Conservation (phyloP, 23 red algal species). For the Agarophyton chilense region DNA sequence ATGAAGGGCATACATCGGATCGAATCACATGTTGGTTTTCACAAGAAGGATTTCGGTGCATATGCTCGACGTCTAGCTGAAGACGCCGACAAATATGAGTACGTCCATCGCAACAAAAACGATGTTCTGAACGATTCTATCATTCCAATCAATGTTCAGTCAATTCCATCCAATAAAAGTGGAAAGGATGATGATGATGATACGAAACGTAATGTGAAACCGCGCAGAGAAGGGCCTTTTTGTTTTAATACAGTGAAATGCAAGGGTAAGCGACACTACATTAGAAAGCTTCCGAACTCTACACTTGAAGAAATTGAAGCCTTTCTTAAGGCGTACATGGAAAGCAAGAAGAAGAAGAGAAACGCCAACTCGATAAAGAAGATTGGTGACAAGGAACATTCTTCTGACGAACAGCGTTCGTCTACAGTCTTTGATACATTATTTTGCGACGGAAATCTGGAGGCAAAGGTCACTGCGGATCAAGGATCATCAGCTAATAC, state of each 20-base stretch:
- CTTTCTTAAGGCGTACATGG: background rate
- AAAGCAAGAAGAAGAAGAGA: background rate
- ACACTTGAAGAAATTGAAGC: background rate
- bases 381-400: background rate
- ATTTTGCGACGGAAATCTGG: background rate
- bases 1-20: background rate
- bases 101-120: background rate
- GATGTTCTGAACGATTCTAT: background rate
- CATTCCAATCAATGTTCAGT: background rate
- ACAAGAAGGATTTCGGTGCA: conserved; percentile 2
- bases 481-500: background rate
- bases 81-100: background rate
- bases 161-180: background rate
- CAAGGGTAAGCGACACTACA: background rate
- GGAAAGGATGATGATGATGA: background rate
- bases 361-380: background rate
- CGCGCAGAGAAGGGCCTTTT: background rate
- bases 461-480: background rate
- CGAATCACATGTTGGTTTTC: background rate
- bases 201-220: background rate
- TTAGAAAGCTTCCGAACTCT: background rate
- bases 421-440: background rate
- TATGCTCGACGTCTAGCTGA: background rate
- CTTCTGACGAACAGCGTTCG: too few relatives aligned
- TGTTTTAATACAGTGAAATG: background rate